These are phyloP conservation scores for Pulveroboletus sp. DNA, from an alignment of 768 basidiomycete species.

Conservation along the genomic window DNA sequence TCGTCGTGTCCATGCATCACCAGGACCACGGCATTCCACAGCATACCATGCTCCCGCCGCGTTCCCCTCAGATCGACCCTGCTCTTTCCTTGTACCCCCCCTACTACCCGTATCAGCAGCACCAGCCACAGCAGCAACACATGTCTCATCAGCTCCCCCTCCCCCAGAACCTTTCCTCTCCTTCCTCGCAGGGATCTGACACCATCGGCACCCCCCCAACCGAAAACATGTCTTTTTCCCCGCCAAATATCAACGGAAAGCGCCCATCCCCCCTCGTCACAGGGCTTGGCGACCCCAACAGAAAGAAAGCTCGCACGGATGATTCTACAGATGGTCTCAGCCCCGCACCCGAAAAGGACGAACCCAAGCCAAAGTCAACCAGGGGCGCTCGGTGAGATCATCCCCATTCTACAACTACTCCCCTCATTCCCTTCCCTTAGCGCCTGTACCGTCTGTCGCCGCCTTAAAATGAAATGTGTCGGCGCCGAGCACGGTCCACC, in stretches of 20 bases:
- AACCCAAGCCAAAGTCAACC: constrained; percentile 75
- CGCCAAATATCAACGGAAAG: constrained; percentile 58
- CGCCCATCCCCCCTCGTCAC: constrained; percentile 50
- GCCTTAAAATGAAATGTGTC: constrained; percentile 91
- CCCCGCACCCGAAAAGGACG: constrained; percentile 55
- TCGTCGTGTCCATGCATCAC: constrained; percentile 39
- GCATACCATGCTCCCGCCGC: constrained; percentile 40
- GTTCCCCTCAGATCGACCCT: constrained; percentile 67
- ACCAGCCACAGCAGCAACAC: constrained; percentile 42
- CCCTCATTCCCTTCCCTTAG: constrained; percentile 36
- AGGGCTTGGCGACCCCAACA: constrained; percentile 33
- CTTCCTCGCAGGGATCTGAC: constrained; percentile 77
- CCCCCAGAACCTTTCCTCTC: constrained; percentile 62
- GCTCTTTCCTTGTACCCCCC: constrained; percentile 61
- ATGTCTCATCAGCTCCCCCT: constrained; percentile 53
- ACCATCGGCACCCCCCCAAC: constrained; percentile 69
- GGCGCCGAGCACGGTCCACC: constrained; percentile 88
- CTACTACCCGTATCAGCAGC: constrained; percentile 56
- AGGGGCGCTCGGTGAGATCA: constrained; percentile 70
- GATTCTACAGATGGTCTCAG: constrained; percentile 46
- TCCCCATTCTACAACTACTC: neutral
- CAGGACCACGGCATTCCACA: constrained; percentile 40
- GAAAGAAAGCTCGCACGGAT: constrained; percentile 62
- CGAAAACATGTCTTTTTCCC: constrained; percentile 50
- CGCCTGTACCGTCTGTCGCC: constrained; percentile 87